Percentiles rank a stretch among this genome's conserved stretches.
These are phyloP conservation scores for Reticulascus tulasneorum DNA, from an alignment of 2,329 filamentous ascomycete genomes.

Conservation along the genomic window DNA sequence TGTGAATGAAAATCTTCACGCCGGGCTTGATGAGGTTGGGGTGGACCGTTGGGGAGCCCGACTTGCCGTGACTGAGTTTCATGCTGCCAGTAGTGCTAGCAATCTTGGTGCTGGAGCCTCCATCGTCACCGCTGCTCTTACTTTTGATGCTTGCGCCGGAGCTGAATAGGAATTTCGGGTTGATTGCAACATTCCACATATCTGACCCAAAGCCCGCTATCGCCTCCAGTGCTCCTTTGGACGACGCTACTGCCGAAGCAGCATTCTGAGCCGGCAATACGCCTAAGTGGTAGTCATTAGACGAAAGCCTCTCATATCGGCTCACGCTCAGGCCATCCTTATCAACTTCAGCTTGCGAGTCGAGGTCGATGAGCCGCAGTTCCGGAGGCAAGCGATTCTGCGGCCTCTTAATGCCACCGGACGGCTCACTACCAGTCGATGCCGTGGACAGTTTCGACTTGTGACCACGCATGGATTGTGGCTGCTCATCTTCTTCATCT, in stretches of 20 bases:
- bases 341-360: constrained; percentile 81
- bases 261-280: constrained; percentile 72
- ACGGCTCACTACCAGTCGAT: constrained; percentile 53
- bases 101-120: constrained; percentile 44
- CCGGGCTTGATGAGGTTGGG: constrained; percentile 52
- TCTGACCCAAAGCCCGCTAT: constrained; percentile 69
- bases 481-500: constrained; percentile 34
- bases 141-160: constrained; percentile 75
- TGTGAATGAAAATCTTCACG: constrained; percentile 85
- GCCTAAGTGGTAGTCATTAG: constrained; percentile 87
- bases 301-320: constrained; percentile 79
- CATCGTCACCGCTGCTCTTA: constrained; percentile 57
- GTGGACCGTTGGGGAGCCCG: constrained; percentile 31
- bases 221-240: constrained; percentile 71
- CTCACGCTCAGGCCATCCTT: constrained; percentile 83
- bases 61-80: constrained; percentile 25
- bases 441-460: constrained; percentile 39
- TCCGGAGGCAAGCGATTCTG: constrained; percentile 83
- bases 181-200: constrained; percentile 87
- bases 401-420: constrained; percentile 64
- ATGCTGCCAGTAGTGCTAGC: constrained; percentile 33
- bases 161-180: constrained; percentile 81
- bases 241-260: constrained; percentile 58
- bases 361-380: constrained; percentile 83
- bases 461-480: constrained; percentile 28